Percentiles rank a stretch among this genome's conserved stretches.
Evolutionary conservation across 2,329 filamentous ascomycete species (phyloP).

Genomic region (Sporothrix schenckii): DNA sequence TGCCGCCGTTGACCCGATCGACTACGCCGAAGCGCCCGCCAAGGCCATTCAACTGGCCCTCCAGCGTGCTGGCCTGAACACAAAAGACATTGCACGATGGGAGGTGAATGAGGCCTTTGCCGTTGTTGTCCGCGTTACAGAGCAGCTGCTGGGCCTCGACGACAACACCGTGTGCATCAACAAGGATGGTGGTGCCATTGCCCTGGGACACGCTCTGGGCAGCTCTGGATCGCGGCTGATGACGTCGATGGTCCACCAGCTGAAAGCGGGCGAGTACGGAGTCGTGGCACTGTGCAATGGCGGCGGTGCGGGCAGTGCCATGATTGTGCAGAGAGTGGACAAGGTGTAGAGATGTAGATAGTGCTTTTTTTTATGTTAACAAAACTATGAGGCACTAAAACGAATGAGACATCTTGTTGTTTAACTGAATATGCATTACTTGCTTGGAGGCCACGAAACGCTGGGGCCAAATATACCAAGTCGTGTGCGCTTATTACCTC

Average conservation of each 20-base stretch:
- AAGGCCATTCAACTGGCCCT: neutral
- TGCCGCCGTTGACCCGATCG: neutral
- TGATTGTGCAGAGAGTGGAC: conserved; percentile 8
- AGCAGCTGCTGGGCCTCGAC: conserved; percentile 1
- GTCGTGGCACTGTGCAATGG: conserved; percentile 8
- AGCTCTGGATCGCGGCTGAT: neutral
- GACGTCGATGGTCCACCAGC: neutral
- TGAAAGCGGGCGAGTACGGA: neutral
- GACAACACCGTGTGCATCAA: neutral
- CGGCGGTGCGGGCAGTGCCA: conserved; percentile 6
- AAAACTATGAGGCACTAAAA: no score
- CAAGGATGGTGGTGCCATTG: neutral
- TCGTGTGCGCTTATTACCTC: no score
- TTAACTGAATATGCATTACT: no score
- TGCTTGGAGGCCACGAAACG: no score
- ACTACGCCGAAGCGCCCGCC: conserved; percentile 12
- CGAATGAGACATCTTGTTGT: no score
- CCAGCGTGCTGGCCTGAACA: neutral
- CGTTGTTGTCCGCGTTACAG: neutral
- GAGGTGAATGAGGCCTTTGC: conserved; percentile 15
- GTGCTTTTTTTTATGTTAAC: no score
- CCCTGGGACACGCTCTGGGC: conserved; percentile 1
- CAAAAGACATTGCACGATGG: conserved; percentile 2
- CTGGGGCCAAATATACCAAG: no score
- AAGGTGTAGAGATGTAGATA: neutral